Evolutionary conservation across 192 early-diverging fungal genomes (phyloP).

Genomic region (Backusella macrospora): DNA sequence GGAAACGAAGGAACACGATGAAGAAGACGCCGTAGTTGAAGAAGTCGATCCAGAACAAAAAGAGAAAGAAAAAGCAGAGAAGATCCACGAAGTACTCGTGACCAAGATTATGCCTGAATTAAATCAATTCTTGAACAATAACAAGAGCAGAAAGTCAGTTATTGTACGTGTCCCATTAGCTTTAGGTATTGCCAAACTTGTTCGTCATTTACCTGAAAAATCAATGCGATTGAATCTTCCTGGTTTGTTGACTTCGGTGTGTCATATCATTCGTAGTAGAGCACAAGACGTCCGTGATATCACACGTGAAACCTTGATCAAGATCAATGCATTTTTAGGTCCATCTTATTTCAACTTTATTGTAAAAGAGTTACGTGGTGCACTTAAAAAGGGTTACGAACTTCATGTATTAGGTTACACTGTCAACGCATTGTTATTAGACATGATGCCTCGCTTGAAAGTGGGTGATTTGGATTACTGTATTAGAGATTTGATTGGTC

Average conservation of each 20-base stretch:
- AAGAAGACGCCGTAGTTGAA: conserved; percentile 39
- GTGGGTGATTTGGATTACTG: conserved; percentile 83
- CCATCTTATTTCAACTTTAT: conserved; percentile 86
- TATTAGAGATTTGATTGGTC: conserved; percentile 65
- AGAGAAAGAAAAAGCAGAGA: conserved; percentile 44
- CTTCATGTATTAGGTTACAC: conserved; percentile 96
- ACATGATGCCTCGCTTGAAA: conserved; percentile 57
- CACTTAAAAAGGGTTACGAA: conserved; percentile 84
- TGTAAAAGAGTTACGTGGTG: conserved; percentile 78
- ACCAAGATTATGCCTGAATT: conserved; percentile 82
- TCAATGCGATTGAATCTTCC: conserved; percentile 84
- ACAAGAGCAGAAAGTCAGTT: conserved; percentile 75
- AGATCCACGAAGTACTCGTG: conserved; percentile 78
- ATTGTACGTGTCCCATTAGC: conserved; percentile 85
- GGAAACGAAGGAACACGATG: conserved; percentile 34
- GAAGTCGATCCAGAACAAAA: conserved; percentile 39
- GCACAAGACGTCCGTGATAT: conserved; percentile 84
- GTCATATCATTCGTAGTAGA: conserved; percentile 82
- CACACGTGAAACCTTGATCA: conserved; percentile 84
- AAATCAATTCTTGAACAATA: conserved; percentile 66
- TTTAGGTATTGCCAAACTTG: conserved; percentile 80
- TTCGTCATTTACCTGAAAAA: conserved; percentile 75
- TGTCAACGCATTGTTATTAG: conserved; percentile 78
- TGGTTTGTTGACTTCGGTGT: conserved; percentile 83
- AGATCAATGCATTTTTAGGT: conserved; percentile 84